phyloP scores from a whole-genome alignment of 331 rosid species.

The Quercus tomentella region DNA sequence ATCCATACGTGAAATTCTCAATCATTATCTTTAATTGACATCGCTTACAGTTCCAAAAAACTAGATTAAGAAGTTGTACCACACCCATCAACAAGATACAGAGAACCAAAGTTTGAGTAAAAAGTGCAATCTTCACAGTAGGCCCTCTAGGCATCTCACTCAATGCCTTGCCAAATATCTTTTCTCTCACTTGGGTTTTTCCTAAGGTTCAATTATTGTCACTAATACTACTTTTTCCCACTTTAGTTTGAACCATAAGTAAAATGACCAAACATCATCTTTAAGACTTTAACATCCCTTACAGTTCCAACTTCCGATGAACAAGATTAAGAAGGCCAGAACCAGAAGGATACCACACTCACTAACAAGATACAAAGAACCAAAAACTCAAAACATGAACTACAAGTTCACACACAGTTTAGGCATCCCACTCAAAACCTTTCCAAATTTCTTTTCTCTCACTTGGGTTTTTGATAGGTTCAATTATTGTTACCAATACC shows the following conservation, averaged over 20 bases:
- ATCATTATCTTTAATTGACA: neutral
- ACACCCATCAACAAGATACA: neutral
- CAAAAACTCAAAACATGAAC: neutral
- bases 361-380: neutral
- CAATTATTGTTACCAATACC: too few relatives aligned
- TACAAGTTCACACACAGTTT: neutral
- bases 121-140: neutral
- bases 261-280: neutral
- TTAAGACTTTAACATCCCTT: neutral
- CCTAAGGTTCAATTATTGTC: neutral
- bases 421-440: too few relatives aligned
- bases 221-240: neutral
- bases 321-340: neutral
- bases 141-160: neutral
- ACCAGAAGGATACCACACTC: too few relatives aligned
- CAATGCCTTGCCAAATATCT: neutral
- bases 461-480: too few relatives aligned
- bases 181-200: neutral
- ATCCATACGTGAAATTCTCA: neutral
- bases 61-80: neutral
- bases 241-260: neutral
- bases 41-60: too few relatives aligned
- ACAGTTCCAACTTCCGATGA: too few relatives aligned
- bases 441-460: too few relatives aligned
- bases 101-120: neutral